Conservation (phyloP, 2,329 filamentous ascomycete genomes). For the Alternaria panax region DNA sequence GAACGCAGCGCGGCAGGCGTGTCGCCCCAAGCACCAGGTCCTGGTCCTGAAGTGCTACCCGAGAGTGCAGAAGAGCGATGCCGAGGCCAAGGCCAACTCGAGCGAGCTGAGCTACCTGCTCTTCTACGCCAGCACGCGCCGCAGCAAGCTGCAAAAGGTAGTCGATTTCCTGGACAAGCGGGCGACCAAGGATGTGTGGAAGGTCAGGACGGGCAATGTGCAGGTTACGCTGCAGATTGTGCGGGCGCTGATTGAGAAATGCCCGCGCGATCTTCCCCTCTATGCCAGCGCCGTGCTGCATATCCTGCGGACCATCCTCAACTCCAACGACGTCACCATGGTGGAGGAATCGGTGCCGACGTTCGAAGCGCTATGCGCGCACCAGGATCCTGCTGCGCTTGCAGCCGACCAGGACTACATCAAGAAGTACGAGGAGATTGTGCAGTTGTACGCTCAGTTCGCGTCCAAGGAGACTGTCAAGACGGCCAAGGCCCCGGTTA, state of each 20-base stretch:
- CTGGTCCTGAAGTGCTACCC: constrained; percentile 97
- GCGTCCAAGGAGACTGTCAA: constrained; percentile 68
- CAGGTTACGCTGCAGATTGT: constrained; percentile 95
- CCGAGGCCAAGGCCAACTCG: constrained; percentile 93
- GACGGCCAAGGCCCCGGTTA: constrained; percentile 58
- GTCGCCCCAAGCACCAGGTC: constrained; percentile 94
- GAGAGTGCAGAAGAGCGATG: constrained; percentile 81
- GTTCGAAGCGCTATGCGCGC: constrained; percentile 85
- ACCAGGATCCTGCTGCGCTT: constrained; percentile 86
- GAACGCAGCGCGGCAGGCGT: constrained; percentile 66
- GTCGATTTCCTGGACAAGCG: constrained; percentile 94
- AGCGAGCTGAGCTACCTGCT: constrained; percentile 96
- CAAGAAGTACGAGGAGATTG: constrained; percentile 80
- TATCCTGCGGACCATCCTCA: constrained; percentile 82
- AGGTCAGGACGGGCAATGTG: constrained; percentile 86
- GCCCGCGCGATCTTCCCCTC: constrained; percentile 86
- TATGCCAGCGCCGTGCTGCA: constrained; percentile 86
- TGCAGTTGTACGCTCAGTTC: constrained; percentile 79
- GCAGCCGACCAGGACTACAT: constrained; percentile 86
- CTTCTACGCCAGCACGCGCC: constrained; percentile 93
- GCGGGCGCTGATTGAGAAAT: constrained; percentile 89
- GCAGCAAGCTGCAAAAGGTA: constrained; percentile 96
- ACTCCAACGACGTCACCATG: constrained; percentile 88
- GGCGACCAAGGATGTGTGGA: constrained; percentile 89
- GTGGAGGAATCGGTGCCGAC: constrained; percentile 87